Evolutionary conservation across 768 basidiomycete genomes (phyloP).

Genomic region (Boletus coccyginus): DNA sequence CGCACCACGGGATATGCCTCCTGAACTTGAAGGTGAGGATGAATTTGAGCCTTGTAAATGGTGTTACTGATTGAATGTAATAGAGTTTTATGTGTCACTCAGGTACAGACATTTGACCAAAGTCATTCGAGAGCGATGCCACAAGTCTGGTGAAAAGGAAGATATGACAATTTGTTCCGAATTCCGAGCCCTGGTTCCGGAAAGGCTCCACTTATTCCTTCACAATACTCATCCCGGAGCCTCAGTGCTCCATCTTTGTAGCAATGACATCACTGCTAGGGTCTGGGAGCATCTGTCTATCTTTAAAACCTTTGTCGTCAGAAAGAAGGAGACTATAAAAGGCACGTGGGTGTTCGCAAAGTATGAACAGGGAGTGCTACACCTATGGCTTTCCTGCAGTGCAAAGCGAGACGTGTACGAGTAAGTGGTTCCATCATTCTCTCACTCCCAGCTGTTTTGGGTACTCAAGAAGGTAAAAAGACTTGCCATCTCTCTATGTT

Average conservation of each 20-base stretch:
- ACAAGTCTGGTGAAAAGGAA: no score
- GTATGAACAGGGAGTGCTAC: constrained; percentile 48
- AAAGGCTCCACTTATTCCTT: no score
- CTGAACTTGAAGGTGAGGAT: constrained; percentile 69
- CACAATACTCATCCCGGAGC: no score
- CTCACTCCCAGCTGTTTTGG: neutral
- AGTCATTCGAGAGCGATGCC: neutral
- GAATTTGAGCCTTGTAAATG: neutral
- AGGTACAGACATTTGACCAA: constrained; percentile 46
- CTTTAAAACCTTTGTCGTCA: constrained; percentile 54
- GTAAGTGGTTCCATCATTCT: constrained; percentile 40
- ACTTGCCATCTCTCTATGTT: constrained; percentile 78
- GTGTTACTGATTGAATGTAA: neutral
- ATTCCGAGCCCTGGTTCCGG: no score
- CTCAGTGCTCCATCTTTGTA: no score
- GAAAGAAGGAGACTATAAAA: constrained; percentile 42
- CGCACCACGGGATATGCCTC: constrained; percentile 64
- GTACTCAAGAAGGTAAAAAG: constrained; percentile 34
- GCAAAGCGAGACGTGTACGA: constrained; percentile 84
- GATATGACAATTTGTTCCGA: no score
- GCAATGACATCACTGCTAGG: constrained; percentile 41
- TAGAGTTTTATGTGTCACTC: constrained; percentile 68
- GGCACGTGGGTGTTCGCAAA: constrained; percentile 64
- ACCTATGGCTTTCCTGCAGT: constrained; percentile 69
- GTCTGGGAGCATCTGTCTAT: constrained; percentile 58